Percentiles rank a stretch among this genome's conserved stretches.
Evolutionary conservation across 163 green algal genomes (phyloP).

Genomic region (Coccomyxa subellipsoidea): DNA sequence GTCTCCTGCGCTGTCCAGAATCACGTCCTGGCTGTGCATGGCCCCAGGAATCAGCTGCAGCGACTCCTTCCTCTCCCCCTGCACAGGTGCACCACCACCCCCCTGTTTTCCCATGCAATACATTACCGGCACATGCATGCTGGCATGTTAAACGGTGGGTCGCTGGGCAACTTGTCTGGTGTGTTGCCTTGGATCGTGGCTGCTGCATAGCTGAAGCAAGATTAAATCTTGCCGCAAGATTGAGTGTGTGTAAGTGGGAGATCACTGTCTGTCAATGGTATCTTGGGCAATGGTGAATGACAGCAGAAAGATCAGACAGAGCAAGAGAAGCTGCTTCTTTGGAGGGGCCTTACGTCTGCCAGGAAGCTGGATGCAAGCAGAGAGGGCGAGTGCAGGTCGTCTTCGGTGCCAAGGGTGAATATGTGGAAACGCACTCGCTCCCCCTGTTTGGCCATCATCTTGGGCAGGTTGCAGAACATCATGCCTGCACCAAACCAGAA

Average conservation of each 20-base stretch:
- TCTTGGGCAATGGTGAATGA: too few species aligned
- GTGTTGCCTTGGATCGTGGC: too few species aligned
- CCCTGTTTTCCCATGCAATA: too few species aligned
- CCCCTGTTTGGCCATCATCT: slow-evolving; percentile 38
- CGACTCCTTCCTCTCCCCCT: not conserved
- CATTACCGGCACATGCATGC: too few species aligned
- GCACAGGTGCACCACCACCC: not conserved
- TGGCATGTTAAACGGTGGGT: too few species aligned
- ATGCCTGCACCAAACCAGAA: slow-evolving; percentile 29
- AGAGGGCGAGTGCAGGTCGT: slow-evolving; percentile 14
- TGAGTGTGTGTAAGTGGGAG: too few species aligned
- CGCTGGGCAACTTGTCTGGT: too few species aligned
- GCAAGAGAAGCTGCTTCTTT: too few species aligned
- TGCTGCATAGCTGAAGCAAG: too few species aligned
- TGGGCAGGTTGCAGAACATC: slow-evolving; percentile 70
- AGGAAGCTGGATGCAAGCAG: not conserved
- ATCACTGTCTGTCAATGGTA: too few species aligned
- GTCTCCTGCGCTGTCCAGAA: not conserved
- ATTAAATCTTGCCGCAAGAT: too few species aligned
- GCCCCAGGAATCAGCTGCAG: slow-evolving; percentile 2
- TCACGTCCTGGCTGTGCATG: slow-evolving; percentile 7
- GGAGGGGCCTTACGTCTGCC: not conserved
- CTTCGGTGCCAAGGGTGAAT: slow-evolving; percentile 59
- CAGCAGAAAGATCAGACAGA: too few species aligned
- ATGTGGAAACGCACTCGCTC: slow-evolving; percentile 68